phyloP scores from a whole-genome alignment of 495 filamentous ascomycete genomes.

The Daldinia bambusicola region DNA sequence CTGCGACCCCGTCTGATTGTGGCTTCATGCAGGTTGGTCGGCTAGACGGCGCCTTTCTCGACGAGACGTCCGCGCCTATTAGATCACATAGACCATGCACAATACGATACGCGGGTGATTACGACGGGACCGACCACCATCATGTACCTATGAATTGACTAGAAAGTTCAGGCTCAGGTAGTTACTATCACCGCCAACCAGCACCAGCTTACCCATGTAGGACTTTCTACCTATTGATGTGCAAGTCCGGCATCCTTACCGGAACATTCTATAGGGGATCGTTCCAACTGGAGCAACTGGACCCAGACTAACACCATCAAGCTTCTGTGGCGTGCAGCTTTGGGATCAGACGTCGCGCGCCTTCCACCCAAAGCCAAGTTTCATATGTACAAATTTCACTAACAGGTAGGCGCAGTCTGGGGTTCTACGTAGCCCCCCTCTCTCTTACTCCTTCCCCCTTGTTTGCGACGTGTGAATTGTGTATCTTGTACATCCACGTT shows the following conservation, averaged over 20 bases:
- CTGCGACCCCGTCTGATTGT: slow-evolving; percentile 16
- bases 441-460: background rate
- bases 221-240: slow-evolving; percentile 3
- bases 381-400: slow-evolving; percentile 17
- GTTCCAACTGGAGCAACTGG: slow-evolving; percentile 8
- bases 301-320: slow-evolving; percentile 14
- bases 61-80: background rate
- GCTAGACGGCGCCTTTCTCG: slow-evolving; percentile 6
- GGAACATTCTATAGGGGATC: slow-evolving; percentile 6
- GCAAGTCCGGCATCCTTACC: background rate
- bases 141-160: background rate
- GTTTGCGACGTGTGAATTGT: slow-evolving; percentile 3
- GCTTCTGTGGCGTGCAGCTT: slow-evolving; percentile 34
- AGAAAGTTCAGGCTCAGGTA: background rate
- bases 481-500: slow-evolving; percentile 15
- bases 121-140: slow-evolving; percentile 18
- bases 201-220: background rate
- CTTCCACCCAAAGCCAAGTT: slow-evolving; percentile 30
- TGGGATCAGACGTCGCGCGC: slow-evolving; percentile 4
- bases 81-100: slow-evolving; percentile 5
- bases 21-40: slow-evolving; percentile 18
- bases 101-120: slow-evolving; percentile 5
- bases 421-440: slow-evolving; percentile 12
- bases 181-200: background rate
- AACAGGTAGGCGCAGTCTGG: background rate